Conservation (phyloP, 208 protist species). For the Leishmania lainsoni region DNA sequence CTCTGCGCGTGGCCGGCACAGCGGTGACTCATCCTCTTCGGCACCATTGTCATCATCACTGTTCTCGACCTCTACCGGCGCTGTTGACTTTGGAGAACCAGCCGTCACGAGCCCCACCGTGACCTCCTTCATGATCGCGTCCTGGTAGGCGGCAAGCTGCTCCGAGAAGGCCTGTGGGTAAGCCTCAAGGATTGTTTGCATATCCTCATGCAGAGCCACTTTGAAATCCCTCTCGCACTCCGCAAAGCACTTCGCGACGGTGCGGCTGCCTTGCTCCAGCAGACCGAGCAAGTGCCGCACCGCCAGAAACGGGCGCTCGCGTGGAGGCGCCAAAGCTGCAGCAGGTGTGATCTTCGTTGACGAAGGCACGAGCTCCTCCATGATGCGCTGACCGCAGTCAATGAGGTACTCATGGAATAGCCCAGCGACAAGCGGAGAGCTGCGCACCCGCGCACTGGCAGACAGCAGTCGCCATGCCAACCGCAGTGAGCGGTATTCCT, state of each 20-base stretch:
- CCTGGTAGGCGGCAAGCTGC: slow-evolving; percentile 92
- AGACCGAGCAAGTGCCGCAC: slow-evolving; percentile 86
- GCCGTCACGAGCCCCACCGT: slow-evolving; percentile 37
- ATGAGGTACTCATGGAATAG: slow-evolving; percentile 71
- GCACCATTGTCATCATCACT: not conserved
- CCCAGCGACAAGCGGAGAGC: slow-evolving; percentile 12
- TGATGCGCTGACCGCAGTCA: slow-evolving; percentile 25
- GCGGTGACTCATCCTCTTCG: slow-evolving; percentile 11
- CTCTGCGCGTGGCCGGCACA: slow-evolving; percentile 21
- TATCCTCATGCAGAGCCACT: slow-evolving; percentile 86
- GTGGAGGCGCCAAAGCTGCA: slow-evolving; percentile 9
- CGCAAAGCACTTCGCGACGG: slow-evolving; percentile 52
- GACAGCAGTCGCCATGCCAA: slow-evolving; percentile 55
- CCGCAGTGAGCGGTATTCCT: slow-evolving; percentile 36
- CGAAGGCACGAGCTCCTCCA: slow-evolving; percentile 30
- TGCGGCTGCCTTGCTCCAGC: slow-evolving; percentile 64
- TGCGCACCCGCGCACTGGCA: slow-evolving; percentile 26
- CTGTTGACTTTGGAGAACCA: not conserved
- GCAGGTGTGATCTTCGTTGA: slow-evolving; percentile 22
- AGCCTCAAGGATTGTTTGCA: slow-evolving; percentile 87
- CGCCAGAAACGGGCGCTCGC: slow-evolving; percentile 43
- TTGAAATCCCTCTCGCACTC: slow-evolving; percentile 61
- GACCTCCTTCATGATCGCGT: slow-evolving; percentile 79
- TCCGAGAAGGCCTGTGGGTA: slow-evolving; percentile 88
- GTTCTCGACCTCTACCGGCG: not conserved